These are phyloP conservation scores for Nemania diffusa DNA, from an alignment of 2,329 filamentous ascomycete species.

Conservation along the genomic window DNA sequence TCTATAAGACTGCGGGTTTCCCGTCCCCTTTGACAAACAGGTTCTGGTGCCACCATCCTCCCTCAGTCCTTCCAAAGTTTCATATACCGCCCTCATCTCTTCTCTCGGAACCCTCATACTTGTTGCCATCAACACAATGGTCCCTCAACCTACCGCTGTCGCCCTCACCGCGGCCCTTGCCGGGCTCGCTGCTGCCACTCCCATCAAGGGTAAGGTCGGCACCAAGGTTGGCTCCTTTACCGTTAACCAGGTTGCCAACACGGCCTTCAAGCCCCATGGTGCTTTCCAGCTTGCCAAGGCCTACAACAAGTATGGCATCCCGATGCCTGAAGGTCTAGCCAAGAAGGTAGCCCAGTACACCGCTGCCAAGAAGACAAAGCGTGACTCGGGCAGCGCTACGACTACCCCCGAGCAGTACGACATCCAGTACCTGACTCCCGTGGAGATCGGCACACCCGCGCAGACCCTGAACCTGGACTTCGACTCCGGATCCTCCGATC, in stretches of 20 bases:
- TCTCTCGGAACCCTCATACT: constrained; percentile 14
- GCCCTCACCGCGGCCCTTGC: constrained; percentile 40
- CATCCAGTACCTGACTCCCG: constrained; percentile 48
- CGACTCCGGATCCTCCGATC: constrained; percentile 51
- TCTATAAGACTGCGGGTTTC: constrained; percentile 30
- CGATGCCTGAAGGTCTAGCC: constrained; percentile 42
- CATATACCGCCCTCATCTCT: background rate
- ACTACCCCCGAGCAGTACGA: constrained; percentile 47
- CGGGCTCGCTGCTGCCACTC: constrained; percentile 42
- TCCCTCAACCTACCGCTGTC: constrained; percentile 28
- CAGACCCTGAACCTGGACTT: constrained; percentile 51
- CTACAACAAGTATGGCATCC: constrained; percentile 47
- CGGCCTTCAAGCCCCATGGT: constrained; percentile 43
- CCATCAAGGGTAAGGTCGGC: constrained; percentile 37
- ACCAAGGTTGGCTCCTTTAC: constrained; percentile 43
- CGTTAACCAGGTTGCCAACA: constrained; percentile 45
- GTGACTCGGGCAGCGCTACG: constrained; percentile 43
- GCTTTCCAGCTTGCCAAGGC: constrained; percentile 45
- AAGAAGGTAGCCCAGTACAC: constrained; percentile 42
- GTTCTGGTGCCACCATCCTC: constrained; percentile 22
- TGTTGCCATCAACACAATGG: constrained; percentile 27
- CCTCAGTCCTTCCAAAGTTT: background rate
- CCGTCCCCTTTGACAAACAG: constrained; percentile 13
- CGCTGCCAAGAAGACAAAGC: constrained; percentile 35
- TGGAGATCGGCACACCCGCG: constrained; percentile 49